Percentiles rank a stretch among this genome's conserved stretches.
phyloP scores from a whole-genome alignment of 495 filamentous ascomycete genomes.

The Xylaria palmicola region DNA sequence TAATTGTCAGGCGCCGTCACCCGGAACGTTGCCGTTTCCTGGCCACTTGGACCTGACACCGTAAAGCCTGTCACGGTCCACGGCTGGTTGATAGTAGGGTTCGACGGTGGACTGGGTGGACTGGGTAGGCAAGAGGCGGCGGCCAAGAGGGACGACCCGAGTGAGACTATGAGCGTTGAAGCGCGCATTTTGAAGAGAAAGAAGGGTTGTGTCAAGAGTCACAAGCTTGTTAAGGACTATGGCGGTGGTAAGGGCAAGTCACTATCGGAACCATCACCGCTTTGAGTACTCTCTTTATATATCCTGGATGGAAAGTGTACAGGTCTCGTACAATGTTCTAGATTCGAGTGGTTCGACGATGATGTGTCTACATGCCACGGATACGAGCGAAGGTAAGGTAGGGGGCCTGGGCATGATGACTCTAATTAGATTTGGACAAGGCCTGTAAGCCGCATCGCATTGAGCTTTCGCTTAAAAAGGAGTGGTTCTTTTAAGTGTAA shows the following conservation, averaged over 20 bases:
- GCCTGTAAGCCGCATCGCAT: background rate
- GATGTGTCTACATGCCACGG: background rate
- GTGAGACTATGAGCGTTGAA: background rate
- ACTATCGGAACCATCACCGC: background rate
- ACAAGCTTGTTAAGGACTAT: background rate
- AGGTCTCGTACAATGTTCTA: background rate
- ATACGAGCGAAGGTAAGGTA: background rate
- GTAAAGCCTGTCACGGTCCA: constrained; percentile 9
- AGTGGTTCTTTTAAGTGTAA: background rate
- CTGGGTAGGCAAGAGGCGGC: constrained; percentile 1
- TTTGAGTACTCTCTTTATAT: constrained; percentile 8
- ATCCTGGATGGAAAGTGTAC: background rate
- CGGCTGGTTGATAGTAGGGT: background rate
- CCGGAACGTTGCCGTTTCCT: constrained; percentile 9
- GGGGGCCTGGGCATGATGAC: background rate
- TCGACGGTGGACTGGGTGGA: background rate
- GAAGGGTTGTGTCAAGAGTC: background rate
- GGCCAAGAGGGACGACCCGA: constrained; percentile 5
- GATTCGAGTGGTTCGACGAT: background rate
- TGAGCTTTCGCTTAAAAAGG: background rate
- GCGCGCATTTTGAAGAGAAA: constrained; percentile 7
- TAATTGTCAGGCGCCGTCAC: constrained; percentile 9
- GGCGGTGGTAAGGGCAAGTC: background rate
- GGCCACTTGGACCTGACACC: constrained; percentile 1
- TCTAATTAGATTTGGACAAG: background rate